Evolutionary conservation across 2,329 filamentous ascomycete species (phyloP), one percentile per base, ranked within the genome.

Genomic region (Fusarium tanahbumbuense): DNA sequence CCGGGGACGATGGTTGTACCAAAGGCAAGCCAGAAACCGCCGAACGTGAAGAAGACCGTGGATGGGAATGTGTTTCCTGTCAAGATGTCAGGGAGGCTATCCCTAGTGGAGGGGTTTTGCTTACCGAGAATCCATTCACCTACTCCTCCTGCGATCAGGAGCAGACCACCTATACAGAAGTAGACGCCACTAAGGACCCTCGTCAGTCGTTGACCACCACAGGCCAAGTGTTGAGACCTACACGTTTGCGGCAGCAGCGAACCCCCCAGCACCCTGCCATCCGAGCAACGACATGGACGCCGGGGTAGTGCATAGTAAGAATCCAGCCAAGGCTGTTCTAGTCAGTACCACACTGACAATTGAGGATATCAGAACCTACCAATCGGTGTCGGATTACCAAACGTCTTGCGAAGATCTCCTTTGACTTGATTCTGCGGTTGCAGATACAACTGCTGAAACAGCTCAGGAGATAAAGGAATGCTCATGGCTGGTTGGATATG

Each of bases 391-490:
- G 85, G 85, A 60, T 87, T 87, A 8, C 80, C 85, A 68, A 86
- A 83, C 2, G 82, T 86, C 70, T 82, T 82, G 22, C 84, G 77
- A 23, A 86, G 73, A 15, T 86, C 79, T 5, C 84, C 83, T 30
- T 82, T 81, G 15, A 84, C 81, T 0, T 75, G 74, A 30, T 80
- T 83, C 61, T 85, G 80, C 3, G 84, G 84, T 4, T 79, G 81
- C 12, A 87, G 78, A 64, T 86, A 87, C 3, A 87, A 76, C 76
- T 87, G 86, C 73, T 87, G 84, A 59, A 87, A 87, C 2, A 84
- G 76, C 73, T 86, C 84, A 1, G 84, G 83, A 0, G 85, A 80
- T 56, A 87, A 83, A 8, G 83, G 77, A 9, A 86, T 80, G 71
- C 81, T 85, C 20, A 80, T 81, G 56, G 77, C 76, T 3, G 78